Percentiles rank a stretch among this genome's conserved stretches.
Evolutionary conservation across 805 yeast genomes (phyloP).

Genomic region (Suhomyces xylopsoci): DNA sequence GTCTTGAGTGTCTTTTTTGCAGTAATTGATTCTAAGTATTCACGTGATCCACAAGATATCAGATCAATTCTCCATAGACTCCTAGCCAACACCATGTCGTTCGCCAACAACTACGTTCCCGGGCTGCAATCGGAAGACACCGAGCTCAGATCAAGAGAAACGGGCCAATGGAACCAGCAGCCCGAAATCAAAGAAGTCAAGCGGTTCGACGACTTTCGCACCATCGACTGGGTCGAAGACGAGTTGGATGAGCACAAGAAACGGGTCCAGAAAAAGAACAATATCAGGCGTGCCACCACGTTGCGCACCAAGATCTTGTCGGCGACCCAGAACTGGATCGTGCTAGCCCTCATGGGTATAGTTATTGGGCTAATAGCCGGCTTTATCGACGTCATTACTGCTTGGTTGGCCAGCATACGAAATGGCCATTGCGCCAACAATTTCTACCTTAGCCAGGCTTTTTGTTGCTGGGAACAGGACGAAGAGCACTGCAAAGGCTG

Average conservation of each 20-base stretch:
- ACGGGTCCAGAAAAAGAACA: constrained; percentile 20
- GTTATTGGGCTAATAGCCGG: constrained; percentile 84
- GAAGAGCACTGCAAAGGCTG: constrained; percentile 58
- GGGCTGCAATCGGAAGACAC: not conserved
- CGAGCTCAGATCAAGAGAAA: constrained; percentile 18
- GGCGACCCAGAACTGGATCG: constrained; percentile 62
- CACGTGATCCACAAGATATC: not conserved
- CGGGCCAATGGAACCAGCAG: constrained; percentile 41
- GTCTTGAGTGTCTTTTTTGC: no score
- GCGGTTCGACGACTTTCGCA: constrained; percentile 57
- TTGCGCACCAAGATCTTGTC: constrained; percentile 26
- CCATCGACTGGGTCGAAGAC: constrained; percentile 72
- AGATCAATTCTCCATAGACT: not conserved
- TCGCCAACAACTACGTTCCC: not conserved
- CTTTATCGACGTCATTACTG: constrained; percentile 73
- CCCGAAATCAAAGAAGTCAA: constrained; percentile 37
- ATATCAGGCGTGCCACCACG: constrained; percentile 11
- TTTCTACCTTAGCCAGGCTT: constrained; percentile 66
- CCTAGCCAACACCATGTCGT: not conserved
- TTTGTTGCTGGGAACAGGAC: constrained; percentile 76
- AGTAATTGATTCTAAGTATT: not conserved
- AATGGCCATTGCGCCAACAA: constrained; percentile 72
- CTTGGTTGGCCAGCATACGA: constrained; percentile 77
- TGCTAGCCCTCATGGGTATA: constrained; percentile 71
- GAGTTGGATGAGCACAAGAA: constrained; percentile 46